phyloP scores from a whole-genome alignment of 73 alveolate species.

The Paramecium sexaurelia region DNA sequence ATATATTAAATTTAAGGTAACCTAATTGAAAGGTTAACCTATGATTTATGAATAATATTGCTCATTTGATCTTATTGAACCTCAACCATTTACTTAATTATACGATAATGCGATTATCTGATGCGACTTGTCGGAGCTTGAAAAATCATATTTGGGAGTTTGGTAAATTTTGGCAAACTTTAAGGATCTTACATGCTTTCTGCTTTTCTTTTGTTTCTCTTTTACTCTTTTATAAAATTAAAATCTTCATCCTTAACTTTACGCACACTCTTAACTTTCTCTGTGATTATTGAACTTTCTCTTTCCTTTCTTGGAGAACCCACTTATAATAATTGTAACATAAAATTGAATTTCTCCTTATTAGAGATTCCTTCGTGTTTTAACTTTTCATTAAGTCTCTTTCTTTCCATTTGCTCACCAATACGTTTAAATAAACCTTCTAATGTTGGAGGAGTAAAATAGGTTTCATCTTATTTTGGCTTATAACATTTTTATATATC shows the following conservation, averaged over 20 bases:
- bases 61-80: not conserved
- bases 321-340: not conserved
- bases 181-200: not conserved
- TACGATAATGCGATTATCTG: not conserved
- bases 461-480: not conserved
- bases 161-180: not conserved
- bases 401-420: not conserved
- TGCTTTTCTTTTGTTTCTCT: not conserved
- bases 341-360: conserved; percentile 10
- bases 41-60: not conserved
- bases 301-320: not conserved
- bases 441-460: not conserved
- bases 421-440: not conserved
- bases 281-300: not conserved
- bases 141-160: not conserved
- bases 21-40: not conserved
- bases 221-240: not conserved
- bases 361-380: not conserved
- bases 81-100: not conserved
- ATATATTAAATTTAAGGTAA: not conserved
- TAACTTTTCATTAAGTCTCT: not conserved
- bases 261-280: not conserved
- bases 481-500: not conserved
- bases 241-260: not conserved
- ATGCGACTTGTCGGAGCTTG: not conserved